Base-by-base conservation (phyloP, 805 yeast genomes). In the Wickerhamomyces mucosus region DNA sequence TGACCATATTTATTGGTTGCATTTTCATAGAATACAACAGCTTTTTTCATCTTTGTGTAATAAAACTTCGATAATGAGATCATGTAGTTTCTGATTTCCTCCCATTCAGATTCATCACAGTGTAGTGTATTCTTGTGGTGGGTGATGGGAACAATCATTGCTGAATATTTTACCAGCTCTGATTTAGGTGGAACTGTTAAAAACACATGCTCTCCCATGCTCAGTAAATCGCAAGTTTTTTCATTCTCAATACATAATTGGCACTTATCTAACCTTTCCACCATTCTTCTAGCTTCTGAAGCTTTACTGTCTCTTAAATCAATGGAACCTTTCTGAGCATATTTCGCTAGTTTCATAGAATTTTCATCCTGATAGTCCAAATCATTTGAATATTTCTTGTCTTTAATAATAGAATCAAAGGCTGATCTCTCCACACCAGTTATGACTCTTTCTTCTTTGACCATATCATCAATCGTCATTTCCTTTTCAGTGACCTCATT, bases 1-100 rank as follows among this genome's bases (percentile, higher is more conserved):
- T 69, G 75, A 5, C 44, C 39, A 10, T 42, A 33, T 7, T 41
- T 38, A 11, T 45, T 33, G 4, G 57, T 48, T 1, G 69, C 62
- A 19, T 53, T 57, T 42, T 69, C 75, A 42, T 67, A 68, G 36
- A 69, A 69, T 7, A 69, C 31, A 4, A 64, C 65, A 6, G 59
- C 57, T 34, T 45, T 56, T 27, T 42, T 53, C 39, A 39, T 23
- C 20, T 35, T 52, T 4, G 47, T 26, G 28, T 52, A 56, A 48
- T 68, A 69, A 51, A 64, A 61, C 26, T 42, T 39, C 1, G 64
- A 51, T 11, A 69, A 42, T 7, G 60, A 44, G 18, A 55, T 50
- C 72, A 68, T 65, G 35, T 61, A 59, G 20, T 59, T 58, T 29
- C 34, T 27, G 3, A 69, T 53, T 40, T 69, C 75, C 13, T 55